Base-by-base conservation (phyloP, 164 flowering plant species). In the Brasenia schreberi region DNA sequence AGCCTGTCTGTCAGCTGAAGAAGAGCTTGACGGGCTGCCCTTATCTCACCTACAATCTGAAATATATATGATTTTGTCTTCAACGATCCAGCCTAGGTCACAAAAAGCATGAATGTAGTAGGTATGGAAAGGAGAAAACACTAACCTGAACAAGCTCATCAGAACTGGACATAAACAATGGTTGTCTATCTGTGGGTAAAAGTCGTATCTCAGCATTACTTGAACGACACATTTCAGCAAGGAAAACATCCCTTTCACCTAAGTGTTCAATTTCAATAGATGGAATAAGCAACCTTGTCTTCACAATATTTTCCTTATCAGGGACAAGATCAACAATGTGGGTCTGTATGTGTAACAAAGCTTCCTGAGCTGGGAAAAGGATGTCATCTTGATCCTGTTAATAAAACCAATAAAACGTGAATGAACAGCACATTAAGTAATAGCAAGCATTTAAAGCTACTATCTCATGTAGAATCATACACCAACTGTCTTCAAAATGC, bases 361-460 rank as follows among this genome's bases (percentile, higher is more conserved):
- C 99, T 80, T 95, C 98, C 80, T 95, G 99, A 70, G 99, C 96
- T 68, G 99, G 99, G 80, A 95, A 92, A 62, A 95, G 67, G 73
- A 87, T 96, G 79, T 95, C 96, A 69, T 95, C 97, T 69, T 96
- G 99, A 71, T 92, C 97, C 99, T 71, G 17, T 10, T 58, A 27
- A 39, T 58, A 27, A 39, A 42, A 43, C 17, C 43, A 67, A 61
- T 14, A 18, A 19, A 42, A 39, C 5, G 43, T 64, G 10, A 6
- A 33, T 33, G 39, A 49, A 49, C 56, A 9, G 4, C 3, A 49
- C 16, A 14, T 49, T 49, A 49, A 49, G 16, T 1, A 14, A 14
- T 9, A 9, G 16, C 12, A 9, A 49, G 16, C 56, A 49, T 49
- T 49, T 49, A 14, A 14, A 49, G 12, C 16, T 49, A 49, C 56